Percentiles rank a stretch among this genome's conserved stretches.
These are phyloP conservation scores for Dryas alaskensis DNA, from an alignment of 306 rosid species.

Conservation along the genomic window DNA sequence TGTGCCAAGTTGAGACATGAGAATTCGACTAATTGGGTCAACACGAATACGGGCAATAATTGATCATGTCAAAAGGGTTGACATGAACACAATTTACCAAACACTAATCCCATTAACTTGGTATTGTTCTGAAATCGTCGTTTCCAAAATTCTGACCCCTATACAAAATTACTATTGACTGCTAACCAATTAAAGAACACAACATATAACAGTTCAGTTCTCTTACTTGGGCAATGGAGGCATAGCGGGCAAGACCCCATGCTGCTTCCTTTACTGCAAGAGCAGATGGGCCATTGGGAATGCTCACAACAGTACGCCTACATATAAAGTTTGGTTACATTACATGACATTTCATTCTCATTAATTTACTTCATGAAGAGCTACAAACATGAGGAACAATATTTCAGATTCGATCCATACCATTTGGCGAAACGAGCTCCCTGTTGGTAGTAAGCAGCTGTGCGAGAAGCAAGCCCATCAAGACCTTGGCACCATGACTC, in stretches of 20 bases:
- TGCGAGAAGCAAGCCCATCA: conserved; percentile 86
- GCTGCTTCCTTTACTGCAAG: conserved; percentile 89
- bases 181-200: neutral
- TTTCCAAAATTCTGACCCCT: too few relatives aligned
- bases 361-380: neutral
- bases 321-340: neutral
- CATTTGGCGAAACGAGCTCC: conserved; percentile 99
- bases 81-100: too few relatives aligned
- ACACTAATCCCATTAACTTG: too few relatives aligned
- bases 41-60: too few relatives aligned
- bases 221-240: conserved; percentile 83
- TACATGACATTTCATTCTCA: conserved; percentile 2
- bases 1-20: too few relatives aligned
- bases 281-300: conserved; percentile 97
- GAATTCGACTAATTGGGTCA: too few relatives aligned
- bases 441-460: conserved; percentile 89
- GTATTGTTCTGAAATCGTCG: too few relatives aligned
- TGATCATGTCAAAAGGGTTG: too few relatives aligned
- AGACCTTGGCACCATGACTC: conserved; percentile 99
- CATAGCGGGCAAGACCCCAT: conserved; percentile 97
- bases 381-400: neutral
- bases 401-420: conserved; percentile 28
- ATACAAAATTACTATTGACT: neutral
- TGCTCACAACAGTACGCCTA: conserved; percentile 90
- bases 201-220: neutral